Conservation (phyloP, 495 filamentous ascomycete genomes). For the Rostrohypoxylon terebratum region DNA sequence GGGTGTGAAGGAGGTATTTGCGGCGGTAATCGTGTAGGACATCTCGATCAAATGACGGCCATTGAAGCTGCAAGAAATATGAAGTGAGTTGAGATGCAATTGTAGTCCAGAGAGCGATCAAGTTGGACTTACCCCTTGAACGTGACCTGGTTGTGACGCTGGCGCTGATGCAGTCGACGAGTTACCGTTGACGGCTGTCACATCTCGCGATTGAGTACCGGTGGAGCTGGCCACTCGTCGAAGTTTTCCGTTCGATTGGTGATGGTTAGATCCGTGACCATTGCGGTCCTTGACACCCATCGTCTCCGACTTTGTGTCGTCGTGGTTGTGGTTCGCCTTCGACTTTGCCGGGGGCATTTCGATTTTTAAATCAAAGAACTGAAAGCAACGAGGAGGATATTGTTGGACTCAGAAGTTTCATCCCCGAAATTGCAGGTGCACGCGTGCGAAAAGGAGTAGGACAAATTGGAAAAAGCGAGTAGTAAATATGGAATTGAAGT, state of each 20-base stretch:
- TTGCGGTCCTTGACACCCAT: slow-evolving; percentile 59
- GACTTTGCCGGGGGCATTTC: slow-evolving; percentile 49
- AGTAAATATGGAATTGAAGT: slow-evolving; percentile 29
- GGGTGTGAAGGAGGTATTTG: slow-evolving; percentile 77
- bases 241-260: slow-evolving; percentile 59
- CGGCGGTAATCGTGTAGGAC: slow-evolving; percentile 85
- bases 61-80: slow-evolving; percentile 69
- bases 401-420: slow-evolving; percentile 33
- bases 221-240: slow-evolving; percentile 60
- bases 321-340: slow-evolving; percentile 58
- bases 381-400: slow-evolving; percentile 21
- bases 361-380: slow-evolving; percentile 43
- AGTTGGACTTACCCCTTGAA: slow-evolving; percentile 44
- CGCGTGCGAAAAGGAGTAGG: neutral
- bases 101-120: neutral
- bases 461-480: slow-evolving; percentile 6
- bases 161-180: slow-evolving; percentile 38
- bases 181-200: slow-evolving; percentile 49
- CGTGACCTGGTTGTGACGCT: slow-evolving; percentile 37
- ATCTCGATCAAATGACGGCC: slow-evolving; percentile 76
- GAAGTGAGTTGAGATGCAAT: slow-evolving; percentile 39
- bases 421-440: slow-evolving; percentile 29
- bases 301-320: slow-evolving; percentile 62
- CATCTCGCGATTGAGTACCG: slow-evolving; percentile 58
- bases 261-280: slow-evolving; percentile 48